Percentiles rank a stretch among this genome's conserved stretches.
Evolutionary conservation across 768 basidiomycete species (phyloP).

Genomic region (Hypsizygus marmoreus): DNA sequence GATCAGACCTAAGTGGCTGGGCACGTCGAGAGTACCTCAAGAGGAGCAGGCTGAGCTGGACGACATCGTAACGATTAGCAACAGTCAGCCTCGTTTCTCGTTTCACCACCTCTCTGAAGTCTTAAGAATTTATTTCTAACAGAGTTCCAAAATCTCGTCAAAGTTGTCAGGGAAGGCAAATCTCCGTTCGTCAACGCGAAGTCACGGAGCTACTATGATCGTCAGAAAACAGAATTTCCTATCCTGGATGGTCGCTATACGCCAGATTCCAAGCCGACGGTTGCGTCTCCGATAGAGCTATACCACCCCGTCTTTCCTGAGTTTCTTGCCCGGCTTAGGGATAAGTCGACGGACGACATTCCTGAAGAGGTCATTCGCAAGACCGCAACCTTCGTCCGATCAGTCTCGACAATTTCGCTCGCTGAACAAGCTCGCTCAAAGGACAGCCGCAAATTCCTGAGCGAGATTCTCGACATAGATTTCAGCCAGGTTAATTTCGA

Average conservation of each 20-base stretch:
- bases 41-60: neutral
- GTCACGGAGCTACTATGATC: constrained; percentile 2
- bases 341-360: constrained; percentile 8
- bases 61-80: constrained; percentile 3
- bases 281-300: constrained; percentile 4
- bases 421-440: constrained; percentile 15
- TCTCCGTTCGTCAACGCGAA: constrained; percentile 6
- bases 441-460: constrained; percentile 1
- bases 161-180: neutral
- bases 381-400: constrained; percentile 18
- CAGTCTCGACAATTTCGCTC: constrained; percentile 19
- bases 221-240: constrained; percentile 1
- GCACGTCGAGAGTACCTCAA: neutral
- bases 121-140: neutral
- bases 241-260: constrained; percentile 8
- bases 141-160: constrained; percentile 6
- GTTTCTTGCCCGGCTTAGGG: neutral
- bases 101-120: neutral
- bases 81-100: constrained; percentile 2
- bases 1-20: constrained; percentile 2
- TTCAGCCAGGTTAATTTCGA: constrained; percentile 11
- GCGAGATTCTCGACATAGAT: constrained; percentile 5
- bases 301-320: constrained; percentile 5
- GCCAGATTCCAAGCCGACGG: constrained; percentile 3
- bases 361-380: constrained; percentile 16